These are phyloP conservation scores for Andrographis paniculata DNA, from an alignment of 305 asterid genomes.

Conservation along the genomic window DNA sequence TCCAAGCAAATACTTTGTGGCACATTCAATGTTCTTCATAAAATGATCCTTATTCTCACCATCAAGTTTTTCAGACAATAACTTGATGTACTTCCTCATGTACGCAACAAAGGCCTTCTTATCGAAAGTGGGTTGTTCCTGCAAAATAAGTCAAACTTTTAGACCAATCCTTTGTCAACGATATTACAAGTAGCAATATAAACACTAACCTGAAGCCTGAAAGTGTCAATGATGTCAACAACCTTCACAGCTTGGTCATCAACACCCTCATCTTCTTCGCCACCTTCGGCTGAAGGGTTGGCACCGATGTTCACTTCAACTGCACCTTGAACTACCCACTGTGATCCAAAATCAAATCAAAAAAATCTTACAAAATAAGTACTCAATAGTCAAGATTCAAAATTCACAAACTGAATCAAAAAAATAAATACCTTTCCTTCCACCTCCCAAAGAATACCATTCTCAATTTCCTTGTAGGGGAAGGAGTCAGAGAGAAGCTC, in stretches of 20 bases:
- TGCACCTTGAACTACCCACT: constrained; percentile 70
- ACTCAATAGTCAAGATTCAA: too few relatives aligned
- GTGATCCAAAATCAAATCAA: not conserved
- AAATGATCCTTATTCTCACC: constrained; percentile 41
- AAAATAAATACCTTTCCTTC: constrained; percentile 48
- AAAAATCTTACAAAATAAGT: too few relatives aligned
- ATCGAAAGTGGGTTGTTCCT: constrained; percentile 83
- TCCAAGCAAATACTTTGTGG: constrained; percentile 48
- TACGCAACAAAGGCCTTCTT: constrained; percentile 53
- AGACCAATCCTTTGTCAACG: not conserved
- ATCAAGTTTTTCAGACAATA: constrained; percentile 41
- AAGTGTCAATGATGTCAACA: constrained; percentile 72
- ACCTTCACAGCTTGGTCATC: constrained; percentile 60
- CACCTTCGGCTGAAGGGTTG: constrained; percentile 73
- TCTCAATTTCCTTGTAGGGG: constrained; percentile 46
- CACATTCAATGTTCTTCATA: constrained; percentile 56
- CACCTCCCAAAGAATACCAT: constrained; percentile 68
- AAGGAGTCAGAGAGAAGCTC: constrained; percentile 79
- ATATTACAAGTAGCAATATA: too few relatives aligned
- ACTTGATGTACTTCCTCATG: constrained; percentile 56
- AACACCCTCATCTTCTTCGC: constrained; percentile 60
- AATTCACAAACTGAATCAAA: not conserved
- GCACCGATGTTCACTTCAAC: constrained; percentile 68
- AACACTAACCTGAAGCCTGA: constrained; percentile 59
- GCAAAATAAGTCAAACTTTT: constrained; percentile 1